Conservation (phyloP, 441 rosid species). For the Flueggea neowawraea region DNA sequence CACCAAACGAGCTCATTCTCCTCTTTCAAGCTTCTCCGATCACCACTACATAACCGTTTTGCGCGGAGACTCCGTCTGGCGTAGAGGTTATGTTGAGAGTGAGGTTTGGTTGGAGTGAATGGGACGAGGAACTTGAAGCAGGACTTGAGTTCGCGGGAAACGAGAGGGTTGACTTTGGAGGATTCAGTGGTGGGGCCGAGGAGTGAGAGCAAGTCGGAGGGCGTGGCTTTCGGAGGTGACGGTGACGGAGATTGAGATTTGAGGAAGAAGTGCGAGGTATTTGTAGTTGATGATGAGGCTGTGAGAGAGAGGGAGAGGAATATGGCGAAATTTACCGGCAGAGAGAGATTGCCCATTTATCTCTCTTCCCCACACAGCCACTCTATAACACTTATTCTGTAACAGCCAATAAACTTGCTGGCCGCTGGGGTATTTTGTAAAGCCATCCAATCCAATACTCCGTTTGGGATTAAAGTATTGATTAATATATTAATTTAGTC, state of each 20-base stretch:
- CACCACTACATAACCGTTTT: background rate
- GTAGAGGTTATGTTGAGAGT: background rate
- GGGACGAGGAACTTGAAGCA: constrained; percentile 82
- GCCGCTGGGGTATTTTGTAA: too few species aligned
- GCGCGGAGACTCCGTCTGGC: constrained; percentile 22
- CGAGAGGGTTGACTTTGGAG: constrained; percentile 45
- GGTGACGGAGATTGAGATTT: constrained; percentile 14
- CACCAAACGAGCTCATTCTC: constrained; percentile 76
- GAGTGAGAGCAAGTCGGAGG: constrained; percentile 64
- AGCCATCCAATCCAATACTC: too few species aligned
- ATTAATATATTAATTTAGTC: too few species aligned
- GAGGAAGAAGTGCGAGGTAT: constrained; percentile 11
- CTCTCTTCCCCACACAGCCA: too few species aligned
- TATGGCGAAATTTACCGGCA: constrained; percentile 43
- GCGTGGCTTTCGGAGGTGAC: constrained; percentile 52
- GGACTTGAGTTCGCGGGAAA: constrained; percentile 49
- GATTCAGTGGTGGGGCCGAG: constrained; percentile 45
- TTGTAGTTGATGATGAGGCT: constrained; percentile 16
- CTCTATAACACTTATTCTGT: too few species aligned
- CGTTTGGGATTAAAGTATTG: too few species aligned
- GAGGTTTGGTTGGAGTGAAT: constrained; percentile 28
- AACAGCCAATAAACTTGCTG: too few species aligned
- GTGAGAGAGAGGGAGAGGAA: constrained; percentile 48
- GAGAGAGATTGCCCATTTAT: constrained; percentile 1
- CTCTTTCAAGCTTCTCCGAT: constrained; percentile 11